Conservation (phyloP, 768 basidiomycete species). For the Boletus barrowsii region DNA sequence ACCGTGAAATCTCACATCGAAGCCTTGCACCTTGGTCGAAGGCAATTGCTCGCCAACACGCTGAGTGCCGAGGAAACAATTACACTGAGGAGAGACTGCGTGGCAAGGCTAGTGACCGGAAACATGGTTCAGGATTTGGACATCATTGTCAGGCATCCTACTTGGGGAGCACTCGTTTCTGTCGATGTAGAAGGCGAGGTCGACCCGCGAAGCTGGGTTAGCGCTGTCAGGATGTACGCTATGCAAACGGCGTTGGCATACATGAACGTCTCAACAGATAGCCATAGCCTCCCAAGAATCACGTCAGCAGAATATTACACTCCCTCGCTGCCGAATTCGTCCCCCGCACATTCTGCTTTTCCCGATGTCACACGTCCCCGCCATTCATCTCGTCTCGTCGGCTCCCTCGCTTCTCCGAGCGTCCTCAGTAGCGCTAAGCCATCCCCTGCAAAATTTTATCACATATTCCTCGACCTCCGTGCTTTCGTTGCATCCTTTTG, state of each 20-base stretch:
- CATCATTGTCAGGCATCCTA: conserved; percentile 94
- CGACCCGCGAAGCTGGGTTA: conserved; percentile 81
- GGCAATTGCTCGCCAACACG: conserved; percentile 85
- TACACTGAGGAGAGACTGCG: conserved; percentile 80
- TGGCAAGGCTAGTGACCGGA: conserved; percentile 79
- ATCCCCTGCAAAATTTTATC: conserved; percentile 73
- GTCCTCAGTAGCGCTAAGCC: conserved; percentile 25
- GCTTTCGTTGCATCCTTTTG: conserved; percentile 92
- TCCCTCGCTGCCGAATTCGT: conserved; percentile 47
- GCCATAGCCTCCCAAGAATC: conserved; percentile 32
- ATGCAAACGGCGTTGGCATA: conserved; percentile 85
- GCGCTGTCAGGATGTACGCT: conserved; percentile 86
- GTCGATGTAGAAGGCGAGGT: conserved; percentile 86
- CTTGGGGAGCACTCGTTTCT: conserved; percentile 83
- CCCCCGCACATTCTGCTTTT: conserved; percentile 69
- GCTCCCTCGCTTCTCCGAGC: conserved; percentile 31
- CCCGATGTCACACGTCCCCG: conserved; percentile 44
- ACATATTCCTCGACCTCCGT: conserved; percentile 85
- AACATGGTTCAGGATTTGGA: conserved; percentile 92
- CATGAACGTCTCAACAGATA: conserved; percentile 49
- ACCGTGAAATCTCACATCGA: conserved; percentile 87
- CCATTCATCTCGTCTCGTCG: conserved; percentile 33
- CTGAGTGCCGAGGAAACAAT: conserved; percentile 84
- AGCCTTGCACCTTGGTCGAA: conserved; percentile 83
- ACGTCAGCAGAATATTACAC: conserved; percentile 42